Percentiles rank a stretch among this genome's conserved stretches.
Evolutionary conservation across 495 filamentous ascomycete genomes (phyloP).

Genomic region (Penicillium bovifimosum): DNA sequence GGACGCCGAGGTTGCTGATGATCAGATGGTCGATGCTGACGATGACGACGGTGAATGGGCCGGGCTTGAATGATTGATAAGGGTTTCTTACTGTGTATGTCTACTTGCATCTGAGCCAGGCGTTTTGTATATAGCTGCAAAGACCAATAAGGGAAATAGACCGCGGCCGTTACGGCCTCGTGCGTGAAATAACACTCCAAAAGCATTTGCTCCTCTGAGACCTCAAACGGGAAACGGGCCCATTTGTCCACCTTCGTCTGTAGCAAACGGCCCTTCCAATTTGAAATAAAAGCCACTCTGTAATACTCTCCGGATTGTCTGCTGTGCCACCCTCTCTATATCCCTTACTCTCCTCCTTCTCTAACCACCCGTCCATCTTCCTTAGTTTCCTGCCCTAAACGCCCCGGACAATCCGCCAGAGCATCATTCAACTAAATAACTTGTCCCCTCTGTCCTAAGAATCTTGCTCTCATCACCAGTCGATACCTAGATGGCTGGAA

Average conservation of each 20-base stretch:
- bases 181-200: constrained; percentile 3
- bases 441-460: not conserved
- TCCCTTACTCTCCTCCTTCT: constrained; percentile 3
- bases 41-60: constrained; percentile 38
- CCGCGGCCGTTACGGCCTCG: not conserved
- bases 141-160: constrained; percentile 15
- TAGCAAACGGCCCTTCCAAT: constrained; percentile 3
- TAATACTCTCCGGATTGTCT: constrained; percentile 16
- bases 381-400: not conserved
- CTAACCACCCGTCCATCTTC: constrained; percentile 3
- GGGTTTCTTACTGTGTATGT: constrained; percentile 22
- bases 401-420: not conserved
- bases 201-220: constrained; percentile 4
- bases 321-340: constrained; percentile 17
- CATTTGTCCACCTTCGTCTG: not conserved
- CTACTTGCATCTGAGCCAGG: constrained; percentile 42
- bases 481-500: constrained; percentile 1
- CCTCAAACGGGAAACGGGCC: constrained; percentile 1
- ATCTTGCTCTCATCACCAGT: not conserved
- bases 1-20: constrained; percentile 24
- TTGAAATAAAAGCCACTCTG: not conserved
- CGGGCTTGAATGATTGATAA: constrained; percentile 34
- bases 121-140: constrained; percentile 31
- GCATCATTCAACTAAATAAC: not conserved
- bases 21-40: constrained; percentile 31